Base-by-base conservation (phyloP, 1,284 basidiomycete genomes). In the Fomes fomentarius region DNA sequence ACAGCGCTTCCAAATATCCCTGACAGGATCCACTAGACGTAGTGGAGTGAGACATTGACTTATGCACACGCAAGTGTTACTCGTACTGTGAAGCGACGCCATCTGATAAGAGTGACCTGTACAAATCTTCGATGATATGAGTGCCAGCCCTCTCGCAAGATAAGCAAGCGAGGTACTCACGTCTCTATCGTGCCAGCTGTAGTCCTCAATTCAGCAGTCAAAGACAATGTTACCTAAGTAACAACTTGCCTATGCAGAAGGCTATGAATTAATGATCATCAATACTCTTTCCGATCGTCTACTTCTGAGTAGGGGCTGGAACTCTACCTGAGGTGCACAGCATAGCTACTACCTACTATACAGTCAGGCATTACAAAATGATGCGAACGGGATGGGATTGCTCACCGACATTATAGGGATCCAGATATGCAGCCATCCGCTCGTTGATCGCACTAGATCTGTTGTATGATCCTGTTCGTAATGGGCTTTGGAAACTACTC, bases 21-120 rank as follows among this genome's bases (percentile, higher is more conserved):
- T 11, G 28, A 47, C 10, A 53, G 35, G n/a, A 53, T 6, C 44
- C 45, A 53, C 51, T 53, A 30, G 41, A 2, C 10, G 15, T n/a
- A 17, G 39, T 25, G 12, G 12, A 24, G 11, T 10, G 24, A 14
- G 39, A 10, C 4, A 24, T 24, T 4, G 12, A 14, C 9, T 19
- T 11, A 11, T 9, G n/a, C 39, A 7, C 5, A 15, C 12, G 35
- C 7, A 15, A 5, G 15, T 2, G 39, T 24, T 15, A 40, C 9
- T 22, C 39, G 12, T 19, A 40, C 39, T 22, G 25, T 40, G 9
- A 40, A 40, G 19, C 8, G 39, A 7, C 7, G 14, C 35, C 35
- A 37, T 37, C 15, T 10, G 21, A 15, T 4, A 40, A 40, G 9
- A 10, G 39, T 11, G 39, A n/a, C n/a, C n/a, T n/a, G n/a, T n/a